Percentiles rank a stretch among this genome's conserved stretches.
Conservation (phyloP, 2,329 filamentous ascomycete genomes). For the Neopestalotiopsis rosae region DNA sequence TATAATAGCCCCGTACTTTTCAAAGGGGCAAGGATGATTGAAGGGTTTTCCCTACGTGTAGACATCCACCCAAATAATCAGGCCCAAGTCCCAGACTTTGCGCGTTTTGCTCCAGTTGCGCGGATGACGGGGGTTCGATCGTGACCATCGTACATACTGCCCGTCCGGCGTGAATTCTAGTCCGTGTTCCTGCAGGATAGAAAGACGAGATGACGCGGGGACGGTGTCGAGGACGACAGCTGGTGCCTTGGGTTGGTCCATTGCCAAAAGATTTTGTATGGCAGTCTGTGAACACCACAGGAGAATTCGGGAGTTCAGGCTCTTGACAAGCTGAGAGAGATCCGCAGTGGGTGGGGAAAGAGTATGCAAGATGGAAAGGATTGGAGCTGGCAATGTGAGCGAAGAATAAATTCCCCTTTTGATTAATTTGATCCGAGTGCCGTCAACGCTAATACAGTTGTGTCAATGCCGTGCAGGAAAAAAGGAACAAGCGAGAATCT, state of each 20-base stretch:
- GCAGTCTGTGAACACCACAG: background rate
- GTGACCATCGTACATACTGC: background rate
- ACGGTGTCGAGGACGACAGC: background rate
- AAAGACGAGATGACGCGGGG: slow-evolving; percentile 2
- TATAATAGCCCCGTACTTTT: background rate
- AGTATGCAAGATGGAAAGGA: background rate
- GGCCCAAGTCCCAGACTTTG: slow-evolving; percentile 5
- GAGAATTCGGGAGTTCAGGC: background rate
- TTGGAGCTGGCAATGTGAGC: background rate
- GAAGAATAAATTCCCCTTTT: background rate
- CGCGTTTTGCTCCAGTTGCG: slow-evolving; percentile 1
- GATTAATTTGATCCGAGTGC: background rate
- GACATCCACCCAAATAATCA: slow-evolving; percentile 7
- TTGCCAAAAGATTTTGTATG: background rate
- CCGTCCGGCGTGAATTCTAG: slow-evolving; percentile 2
- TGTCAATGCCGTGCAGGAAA: slow-evolving; percentile 3
- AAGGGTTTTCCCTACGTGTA: background rate
- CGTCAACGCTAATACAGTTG: background rate
- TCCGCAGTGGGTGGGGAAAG: background rate
- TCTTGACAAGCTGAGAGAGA: background rate
- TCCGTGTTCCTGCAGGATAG: slow-evolving; percentile 1
- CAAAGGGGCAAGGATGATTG: background rate
- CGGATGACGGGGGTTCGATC: slow-evolving; percentile 3
- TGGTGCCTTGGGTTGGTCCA: slow-evolving; percentile 1
- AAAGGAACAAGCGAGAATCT: background rate